A percentile compares a stretch with the other conserved stretches of the same genome.
phyloP scores from a whole-genome alignment of 192 early-diverging fungal species.

The Obelidium mucronatum region DNA sequence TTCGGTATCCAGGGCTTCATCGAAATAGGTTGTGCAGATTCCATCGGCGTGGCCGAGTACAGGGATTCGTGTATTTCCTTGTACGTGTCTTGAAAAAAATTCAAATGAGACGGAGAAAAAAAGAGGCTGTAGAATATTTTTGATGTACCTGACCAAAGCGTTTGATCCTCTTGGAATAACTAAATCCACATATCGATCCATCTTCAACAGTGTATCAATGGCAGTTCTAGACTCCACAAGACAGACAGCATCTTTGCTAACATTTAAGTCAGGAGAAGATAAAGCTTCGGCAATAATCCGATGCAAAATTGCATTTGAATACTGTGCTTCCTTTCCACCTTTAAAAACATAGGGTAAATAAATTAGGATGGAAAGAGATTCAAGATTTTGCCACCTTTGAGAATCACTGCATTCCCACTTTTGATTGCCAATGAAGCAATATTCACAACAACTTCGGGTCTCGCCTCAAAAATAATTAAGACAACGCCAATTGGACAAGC shows the following conservation, averaged over 20 bases:
- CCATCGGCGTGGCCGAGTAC: slow-evolving; percentile 99
- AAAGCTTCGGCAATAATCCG: slow-evolving; percentile 82
- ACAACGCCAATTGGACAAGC: slow-evolving; percentile 94
- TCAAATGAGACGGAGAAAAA: too few species aligned
- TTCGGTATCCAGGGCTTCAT: slow-evolving; percentile 77
- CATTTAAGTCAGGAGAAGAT: too few species aligned
- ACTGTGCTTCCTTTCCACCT: slow-evolving; percentile 83
- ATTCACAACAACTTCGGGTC: slow-evolving; percentile 98
- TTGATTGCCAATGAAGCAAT: slow-evolving; percentile 95
- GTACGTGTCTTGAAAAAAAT: slow-evolving; percentile 86
- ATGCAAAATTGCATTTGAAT: slow-evolving; percentile 81
- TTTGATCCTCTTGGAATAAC: slow-evolving; percentile 96
- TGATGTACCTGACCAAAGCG: slow-evolving; percentile 85
- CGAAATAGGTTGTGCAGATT: slow-evolving; percentile 90
- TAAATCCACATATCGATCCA: slow-evolving; percentile 94
- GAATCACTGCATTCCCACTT: slow-evolving; percentile 95
- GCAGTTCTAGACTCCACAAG: slow-evolving; percentile 91
- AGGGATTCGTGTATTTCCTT: slow-evolving; percentile 94
- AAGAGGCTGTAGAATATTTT: too few species aligned
- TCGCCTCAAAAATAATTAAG: slow-evolving; percentile 97
- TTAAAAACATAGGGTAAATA: too few species aligned
- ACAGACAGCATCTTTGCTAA: slow-evolving; percentile 69
- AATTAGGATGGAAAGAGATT: slow-evolving; percentile 64
- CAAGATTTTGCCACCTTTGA: slow-evolving; percentile 79
- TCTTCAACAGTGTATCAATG: slow-evolving; percentile 81